These are phyloP conservation scores for Penicillium desertorum DNA, from an alignment of 495 filamentous ascomycete species.

Conservation along the genomic window DNA sequence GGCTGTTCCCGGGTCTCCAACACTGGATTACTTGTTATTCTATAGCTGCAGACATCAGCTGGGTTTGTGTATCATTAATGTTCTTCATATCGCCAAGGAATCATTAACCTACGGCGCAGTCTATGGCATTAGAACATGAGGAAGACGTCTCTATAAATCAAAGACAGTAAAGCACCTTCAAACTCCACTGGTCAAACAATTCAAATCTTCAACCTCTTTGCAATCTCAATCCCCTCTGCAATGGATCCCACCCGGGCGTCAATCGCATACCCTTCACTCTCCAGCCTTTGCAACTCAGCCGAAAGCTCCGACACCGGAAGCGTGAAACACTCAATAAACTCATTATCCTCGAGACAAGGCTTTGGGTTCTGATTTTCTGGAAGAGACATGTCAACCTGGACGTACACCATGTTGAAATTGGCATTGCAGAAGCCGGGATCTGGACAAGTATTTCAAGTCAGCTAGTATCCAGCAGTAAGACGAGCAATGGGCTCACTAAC, in stretches of 20 bases:
- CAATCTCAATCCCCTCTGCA: conserved; percentile 82
- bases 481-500: conserved; percentile 39
- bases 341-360: conserved; percentile 79
- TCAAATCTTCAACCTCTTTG: conserved; percentile 58
- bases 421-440: conserved; percentile 85
- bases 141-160: neutral
- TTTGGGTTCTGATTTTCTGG: conserved; percentile 68
- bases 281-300: conserved; percentile 64
- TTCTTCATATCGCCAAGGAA: neutral
- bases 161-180: neutral
- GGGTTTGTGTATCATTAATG: neutral
- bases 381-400: conserved; percentile 70
- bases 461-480: neutral
- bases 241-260: conserved; percentile 82
- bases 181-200: neutral
- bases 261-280: conserved; percentile 75
- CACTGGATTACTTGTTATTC: neutral
- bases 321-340: conserved; percentile 86
- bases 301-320: conserved; percentile 65
- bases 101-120: neutral
- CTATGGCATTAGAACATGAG: neutral
- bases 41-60: neutral
- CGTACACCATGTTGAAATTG: conserved; percentile 79
- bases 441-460: conserved; percentile 19
- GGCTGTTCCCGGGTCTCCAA: neutral